Evolutionary conservation across 495 filamentous ascomycete species (phyloP), one percentile per base, ranked within the genome.

Genomic region (Penicillium lagena): DNA sequence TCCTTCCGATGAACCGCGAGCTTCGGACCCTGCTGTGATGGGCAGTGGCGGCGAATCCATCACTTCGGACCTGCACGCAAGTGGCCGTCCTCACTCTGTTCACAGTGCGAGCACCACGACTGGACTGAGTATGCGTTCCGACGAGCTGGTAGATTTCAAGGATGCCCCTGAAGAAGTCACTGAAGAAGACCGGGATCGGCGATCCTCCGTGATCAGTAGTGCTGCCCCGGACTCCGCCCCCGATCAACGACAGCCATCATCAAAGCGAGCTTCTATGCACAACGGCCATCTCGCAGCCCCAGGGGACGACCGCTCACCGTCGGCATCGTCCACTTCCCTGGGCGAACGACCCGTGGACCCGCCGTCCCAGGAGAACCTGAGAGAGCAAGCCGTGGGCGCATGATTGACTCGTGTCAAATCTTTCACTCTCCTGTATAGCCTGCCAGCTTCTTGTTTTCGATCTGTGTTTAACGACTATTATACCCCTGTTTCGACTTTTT

Each of bases 1-100:
- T 22, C 68, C 66, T 29, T 61, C 63, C 11, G 73, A 77, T 11
- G 74, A 76, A 33, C 60, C 66, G 0, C 62, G 63, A 29, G 51
- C 60, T 9, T 69, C 67, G 1, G 70, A 75, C n/a, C 56, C 68
- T 14, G 48, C 49, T 9, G 43, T 64, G 5, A 28, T 63, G 14
- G 64, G 63, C 34, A 64, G 60, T 28, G 53, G 32, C 22, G 32
- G 43, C 30, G 63, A 60, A 14, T 72, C 64, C 1, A 49, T 63
- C 9, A 42, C 42, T 22, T 67, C 63, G 14, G 59, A 56, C 17
- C 49, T 56, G 13, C 28, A 39, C 33, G 43, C 60, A 15, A 44
- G 48, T 29, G 57, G 48, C 10, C 60, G 62, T 35, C 65, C 63
- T 29, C 60, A 55, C 4, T 75, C 71, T 12, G 33, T 64, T 9